Percentiles rank a stretch among this genome's conserved stretches.
phyloP scores from a whole-genome alignment of 495 filamentous ascomycete genomes.

The Opeltia flavorubescens region DNA sequence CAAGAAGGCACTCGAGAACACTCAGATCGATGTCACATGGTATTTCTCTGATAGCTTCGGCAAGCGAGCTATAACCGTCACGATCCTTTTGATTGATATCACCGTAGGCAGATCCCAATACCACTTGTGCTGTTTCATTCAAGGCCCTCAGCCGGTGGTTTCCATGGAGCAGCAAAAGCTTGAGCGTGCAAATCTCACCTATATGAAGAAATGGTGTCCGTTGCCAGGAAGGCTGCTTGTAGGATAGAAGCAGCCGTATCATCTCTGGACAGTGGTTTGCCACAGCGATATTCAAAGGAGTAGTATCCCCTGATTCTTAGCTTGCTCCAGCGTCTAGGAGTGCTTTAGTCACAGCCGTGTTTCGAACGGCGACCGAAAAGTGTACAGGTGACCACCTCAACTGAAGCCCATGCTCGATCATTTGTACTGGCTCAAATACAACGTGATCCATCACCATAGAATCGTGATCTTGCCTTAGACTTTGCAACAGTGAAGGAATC shows the following conservation, averaged over 20 bases:
- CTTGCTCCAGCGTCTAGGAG: neutral
- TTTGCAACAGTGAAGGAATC: neutral
- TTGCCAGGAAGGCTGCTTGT: neutral
- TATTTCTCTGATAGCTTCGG: neutral
- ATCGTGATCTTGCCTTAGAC: neutral
- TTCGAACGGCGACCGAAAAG: neutral
- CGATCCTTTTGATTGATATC: neutral
- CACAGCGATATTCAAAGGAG: neutral
- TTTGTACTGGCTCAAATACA: neutral
- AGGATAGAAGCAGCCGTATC: neutral
- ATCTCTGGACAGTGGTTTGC: neutral
- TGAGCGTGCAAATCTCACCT: neutral
- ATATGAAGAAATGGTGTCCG: neutral
- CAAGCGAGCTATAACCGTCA: neutral
- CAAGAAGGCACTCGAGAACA: neutral
- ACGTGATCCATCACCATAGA: neutral
- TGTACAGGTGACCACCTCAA: neutral
- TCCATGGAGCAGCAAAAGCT: neutral
- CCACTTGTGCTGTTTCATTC: neutral
- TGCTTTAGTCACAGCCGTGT: neutral
- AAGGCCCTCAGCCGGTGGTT: neutral
- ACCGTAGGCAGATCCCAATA: neutral
- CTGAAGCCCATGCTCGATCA: neutral
- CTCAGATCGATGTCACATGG: neutral
- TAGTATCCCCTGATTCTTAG: neutral